Conservation (phyloP, 768 basidiomycete genomes). For the Hericium rajendrae region DNA sequence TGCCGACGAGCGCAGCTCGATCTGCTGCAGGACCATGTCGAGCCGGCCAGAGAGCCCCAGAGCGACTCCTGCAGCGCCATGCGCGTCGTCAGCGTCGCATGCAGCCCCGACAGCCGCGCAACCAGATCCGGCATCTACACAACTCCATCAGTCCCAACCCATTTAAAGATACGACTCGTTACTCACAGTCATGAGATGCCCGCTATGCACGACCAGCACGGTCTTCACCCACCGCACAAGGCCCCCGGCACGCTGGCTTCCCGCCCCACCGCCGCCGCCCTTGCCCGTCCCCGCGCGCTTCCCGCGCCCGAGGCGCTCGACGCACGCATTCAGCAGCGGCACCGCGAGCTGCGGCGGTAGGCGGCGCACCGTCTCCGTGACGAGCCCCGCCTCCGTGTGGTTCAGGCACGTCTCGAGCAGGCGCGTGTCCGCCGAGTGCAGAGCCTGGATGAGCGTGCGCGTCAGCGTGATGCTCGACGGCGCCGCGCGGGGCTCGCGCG, state of each 20-base stretch:
- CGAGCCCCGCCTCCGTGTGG: slow-evolving; percentile 72
- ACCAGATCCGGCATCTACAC: slow-evolving; percentile 89
- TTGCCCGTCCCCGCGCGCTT: slow-evolving; percentile 63
- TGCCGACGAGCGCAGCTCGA: slow-evolving; percentile 76
- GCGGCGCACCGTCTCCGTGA: slow-evolving; percentile 78
- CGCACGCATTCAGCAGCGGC: slow-evolving; percentile 77
- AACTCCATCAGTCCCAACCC: not conserved
- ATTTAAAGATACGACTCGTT: not conserved
- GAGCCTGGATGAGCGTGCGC: slow-evolving; percentile 88
- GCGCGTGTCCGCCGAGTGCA: slow-evolving; percentile 88
- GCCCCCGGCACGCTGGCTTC: slow-evolving; percentile 62
- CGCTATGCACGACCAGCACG: slow-evolving; percentile 77
- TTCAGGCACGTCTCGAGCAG: slow-evolving; percentile 80
- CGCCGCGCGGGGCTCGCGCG: slow-evolving; percentile 15
- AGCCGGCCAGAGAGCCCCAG: slow-evolving; percentile 79
- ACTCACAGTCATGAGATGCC: slow-evolving; percentile 89
- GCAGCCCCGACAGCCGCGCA: slow-evolving; percentile 74
- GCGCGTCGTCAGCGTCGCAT: slow-evolving; percentile 71
- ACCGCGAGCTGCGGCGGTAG: slow-evolving; percentile 83
- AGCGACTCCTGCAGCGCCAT: slow-evolving; percentile 78
- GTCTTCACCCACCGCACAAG: slow-evolving; percentile 74
- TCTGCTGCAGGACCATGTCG: slow-evolving; percentile 90
- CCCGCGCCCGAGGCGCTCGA: slow-evolving; percentile 79
- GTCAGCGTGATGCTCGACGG: slow-evolving; percentile 78
- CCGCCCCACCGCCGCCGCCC: slow-evolving; percentile 71